Base-by-base conservation (phyloP, 257 asterid species). In the Capsicum baccatum region DNA sequence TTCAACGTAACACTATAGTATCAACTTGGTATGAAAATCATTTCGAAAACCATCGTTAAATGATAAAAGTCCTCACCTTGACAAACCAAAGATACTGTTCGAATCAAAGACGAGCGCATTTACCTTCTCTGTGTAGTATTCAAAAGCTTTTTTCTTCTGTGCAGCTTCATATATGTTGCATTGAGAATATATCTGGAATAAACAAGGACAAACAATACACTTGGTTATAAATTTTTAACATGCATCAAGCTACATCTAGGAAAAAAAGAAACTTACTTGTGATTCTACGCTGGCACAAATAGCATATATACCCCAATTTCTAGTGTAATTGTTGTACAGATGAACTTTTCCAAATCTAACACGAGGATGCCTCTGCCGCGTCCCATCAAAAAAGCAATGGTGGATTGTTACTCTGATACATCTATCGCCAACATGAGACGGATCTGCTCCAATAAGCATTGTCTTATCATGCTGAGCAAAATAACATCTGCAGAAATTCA, bases 271-370 rank as follows among this genome's bases (percentile, higher is more conserved):
- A 85, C 58, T 70, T 85, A 95, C 99, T 96, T 92, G 98, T 78
- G 99, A 91, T 90, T 95, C 99, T 44, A 95, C 98, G 88, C 99
- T 95, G 71, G 98, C 98, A 89, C 99, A 95, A 74, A 95, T 92
- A 84, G 98, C 97, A 85, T 95, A 95, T 79, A 95, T 83, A 76
- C 93, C 93, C 99, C 99, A 94, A 86, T 92, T 84, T 86, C 98
- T 92, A 54, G 99, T 94, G 92, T 92, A 95, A 84, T 95, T 95
- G 83, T 95, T 95, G 87, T 92, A 95, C 83, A 95, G 83, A 84
- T 95, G 99, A 62, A 95, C 98, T 90, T 88, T 94, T 63, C 97
- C 99, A 83, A 95, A 95, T 89, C 99, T 91, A 85, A 95, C 92
- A 44, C 97, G 97, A 63, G 99, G 99, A 11, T 94, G 98, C 73